Evolutionary conservation across 345 rosid genomes (phyloP).

Genomic region (Diplotaxis tenuifolia): DNA sequence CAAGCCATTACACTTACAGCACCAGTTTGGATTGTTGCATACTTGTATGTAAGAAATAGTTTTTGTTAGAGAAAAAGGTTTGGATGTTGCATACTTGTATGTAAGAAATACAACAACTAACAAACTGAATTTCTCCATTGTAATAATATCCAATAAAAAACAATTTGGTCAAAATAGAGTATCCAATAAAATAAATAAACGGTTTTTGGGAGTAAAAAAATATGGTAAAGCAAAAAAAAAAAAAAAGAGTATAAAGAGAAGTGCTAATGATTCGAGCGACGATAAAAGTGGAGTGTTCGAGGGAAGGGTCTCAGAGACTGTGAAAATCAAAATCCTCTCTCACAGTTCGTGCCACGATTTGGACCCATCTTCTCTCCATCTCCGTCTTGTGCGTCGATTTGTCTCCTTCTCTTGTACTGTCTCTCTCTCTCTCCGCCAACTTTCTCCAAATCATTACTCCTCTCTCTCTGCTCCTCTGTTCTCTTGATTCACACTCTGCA

Average conservation of each 20-base stretch:
- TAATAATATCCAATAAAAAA: no score
- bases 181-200: no score
- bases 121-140: no score
- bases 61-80: no score
- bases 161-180: no score
- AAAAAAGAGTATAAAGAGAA: not conserved
- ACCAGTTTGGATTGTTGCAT: no score
- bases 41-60: no score
- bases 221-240: not conserved
- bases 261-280: constrained; percentile 23
- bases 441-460: not conserved
- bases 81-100: no score
- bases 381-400: constrained; percentile 29
- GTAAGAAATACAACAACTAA: no score
- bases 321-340: constrained; percentile 27
- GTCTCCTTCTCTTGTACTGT: constrained; percentile 24
- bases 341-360: constrained; percentile 22
- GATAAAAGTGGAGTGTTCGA: constrained; percentile 28
- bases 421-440: constrained; percentile 5
- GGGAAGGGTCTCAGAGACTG: constrained; percentile 35
- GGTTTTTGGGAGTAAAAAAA: not conserved
- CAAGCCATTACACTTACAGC: no score
- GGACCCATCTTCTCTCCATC: constrained; percentile 23
- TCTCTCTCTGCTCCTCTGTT: not conserved
- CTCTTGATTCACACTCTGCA: constrained; percentile 22